Evolutionary conservation across 2,329 filamentous ascomycete species (phyloP).

Genomic region (Trichoderma arundinaceum): DNA sequence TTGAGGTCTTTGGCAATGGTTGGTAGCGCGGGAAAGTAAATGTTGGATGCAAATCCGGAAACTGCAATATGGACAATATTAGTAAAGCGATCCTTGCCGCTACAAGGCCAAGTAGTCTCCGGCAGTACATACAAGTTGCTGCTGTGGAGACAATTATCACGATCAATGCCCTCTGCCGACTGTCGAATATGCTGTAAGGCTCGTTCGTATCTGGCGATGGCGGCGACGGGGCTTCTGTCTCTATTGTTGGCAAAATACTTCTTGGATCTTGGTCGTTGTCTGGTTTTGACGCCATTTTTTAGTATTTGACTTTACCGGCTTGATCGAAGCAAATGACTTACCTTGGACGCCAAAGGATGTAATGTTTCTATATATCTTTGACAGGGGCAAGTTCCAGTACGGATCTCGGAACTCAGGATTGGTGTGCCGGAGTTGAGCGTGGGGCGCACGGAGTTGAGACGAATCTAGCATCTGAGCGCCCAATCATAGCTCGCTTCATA

Average conservation of each 20-base stretch:
- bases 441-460: slow-evolving; percentile 18
- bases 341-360: neutral
- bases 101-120: neutral
- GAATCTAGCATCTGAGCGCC: neutral
- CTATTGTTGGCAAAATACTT: neutral
- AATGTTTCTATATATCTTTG: slow-evolving; percentile 15
- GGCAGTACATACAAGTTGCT: slow-evolving; percentile 52
- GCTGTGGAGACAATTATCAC: slow-evolving; percentile 54
- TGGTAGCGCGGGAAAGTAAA: slow-evolving; percentile 62
- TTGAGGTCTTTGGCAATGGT: slow-evolving; percentile 54
- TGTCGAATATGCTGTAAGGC: slow-evolving; percentile 58
- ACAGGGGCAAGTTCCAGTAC: neutral
- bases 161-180: slow-evolving; percentile 54
- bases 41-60: slow-evolving; percentile 53
- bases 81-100: neutral
- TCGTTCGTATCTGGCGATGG: slow-evolving; percentile 25
- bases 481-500: neutral
- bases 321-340: neutral
- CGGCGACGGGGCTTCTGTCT: neutral
- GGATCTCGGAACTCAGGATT: slow-evolving; percentile 8
- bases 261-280: slow-evolving; percentile 7
- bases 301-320: neutral
- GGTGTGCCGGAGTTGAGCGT: slow-evolving; percentile 5
- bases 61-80: slow-evolving; percentile 37
- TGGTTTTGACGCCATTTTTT: slow-evolving; percentile 6